Evolutionary conservation across 1,139 yeast genomes (phyloP).

Genomic region (Geotrichum europaeum): DNA sequence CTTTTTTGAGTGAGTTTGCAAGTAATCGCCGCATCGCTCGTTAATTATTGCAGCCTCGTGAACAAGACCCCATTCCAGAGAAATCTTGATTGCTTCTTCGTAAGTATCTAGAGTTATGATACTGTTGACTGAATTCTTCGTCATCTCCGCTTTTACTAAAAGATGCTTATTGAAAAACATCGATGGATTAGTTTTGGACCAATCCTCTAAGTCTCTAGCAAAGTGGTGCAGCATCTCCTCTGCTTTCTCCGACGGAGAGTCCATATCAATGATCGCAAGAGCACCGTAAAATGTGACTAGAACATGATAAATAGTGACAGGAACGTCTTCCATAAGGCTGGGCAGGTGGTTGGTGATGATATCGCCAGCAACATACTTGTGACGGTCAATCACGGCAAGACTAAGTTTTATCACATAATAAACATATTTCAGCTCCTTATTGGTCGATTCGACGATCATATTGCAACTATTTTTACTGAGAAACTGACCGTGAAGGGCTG

Average conservation of each 20-base stretch:
- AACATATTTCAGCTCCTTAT: constrained; percentile 26
- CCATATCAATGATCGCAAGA: constrained; percentile 28
- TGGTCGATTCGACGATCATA: constrained; percentile 12
- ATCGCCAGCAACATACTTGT: constrained; percentile 27
- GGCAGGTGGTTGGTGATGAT: constrained; percentile 26
- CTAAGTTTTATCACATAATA: constrained; percentile 26
- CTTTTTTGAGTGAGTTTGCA: constrained; percentile 33
- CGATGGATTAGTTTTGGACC: constrained; percentile 38
- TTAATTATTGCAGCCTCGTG: constrained; percentile 43
- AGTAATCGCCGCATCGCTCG: constrained; percentile 46
- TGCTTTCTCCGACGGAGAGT: constrained; percentile 21
- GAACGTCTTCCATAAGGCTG: constrained; percentile 25
- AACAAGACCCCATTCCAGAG: constrained; percentile 34
- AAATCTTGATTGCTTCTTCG: constrained; percentile 43
- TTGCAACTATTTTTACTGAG: constrained; percentile 20
- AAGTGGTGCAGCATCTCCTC: constrained; percentile 22
- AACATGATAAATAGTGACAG: constrained; percentile 29
- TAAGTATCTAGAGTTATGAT: constrained; percentile 43
- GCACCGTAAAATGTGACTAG: constrained; percentile 31
- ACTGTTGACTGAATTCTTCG: constrained; percentile 29
- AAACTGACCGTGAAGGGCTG: constrained; percentile 25
- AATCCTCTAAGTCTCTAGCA: constrained; percentile 32
- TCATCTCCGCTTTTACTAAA: constrained; percentile 37
- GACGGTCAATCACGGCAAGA: constrained; percentile 27
- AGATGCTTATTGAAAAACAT: constrained; percentile 38